These are phyloP conservation scores for Amanita thiersii DNA, from an alignment of 768 basidiomycete species.

Conservation along the genomic window DNA sequence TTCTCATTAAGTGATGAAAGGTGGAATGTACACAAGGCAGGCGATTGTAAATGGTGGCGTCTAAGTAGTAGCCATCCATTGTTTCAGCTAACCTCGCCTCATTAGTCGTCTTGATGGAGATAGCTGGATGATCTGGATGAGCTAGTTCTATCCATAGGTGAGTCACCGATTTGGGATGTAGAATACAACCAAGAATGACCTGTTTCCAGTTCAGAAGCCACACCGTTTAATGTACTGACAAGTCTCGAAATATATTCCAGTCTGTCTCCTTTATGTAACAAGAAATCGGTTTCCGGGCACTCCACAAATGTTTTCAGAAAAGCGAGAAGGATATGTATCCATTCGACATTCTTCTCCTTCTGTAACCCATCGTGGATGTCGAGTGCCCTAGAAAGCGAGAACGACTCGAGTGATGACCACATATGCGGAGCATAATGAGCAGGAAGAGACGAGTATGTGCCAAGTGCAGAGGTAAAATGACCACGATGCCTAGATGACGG, in stretches of 20 bases:
- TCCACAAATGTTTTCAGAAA: conserved; percentile 68
- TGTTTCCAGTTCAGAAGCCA: conserved; percentile 44
- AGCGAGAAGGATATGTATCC: conserved; percentile 71
- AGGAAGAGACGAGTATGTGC: conserved; percentile 72
- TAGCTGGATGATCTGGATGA: conserved; percentile 60
- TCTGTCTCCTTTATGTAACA: conserved; percentile 45
- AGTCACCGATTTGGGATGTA: not conserved
- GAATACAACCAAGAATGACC: conserved; percentile 26
- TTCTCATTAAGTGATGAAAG: conserved; percentile 2
- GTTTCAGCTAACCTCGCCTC: conserved; percentile 45
- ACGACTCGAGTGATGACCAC: conserved; percentile 76
- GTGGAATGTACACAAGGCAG: conserved; percentile 63
- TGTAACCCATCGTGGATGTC: conserved; percentile 53
- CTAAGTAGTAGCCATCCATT: conserved; percentile 59
- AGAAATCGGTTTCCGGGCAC: conserved; percentile 40
- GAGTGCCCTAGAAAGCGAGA: conserved; percentile 69
- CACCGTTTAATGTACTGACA: conserved; percentile 37
- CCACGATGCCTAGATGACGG: conserved; percentile 50
- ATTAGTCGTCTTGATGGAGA: conserved; percentile 42
- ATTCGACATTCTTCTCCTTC: conserved; percentile 62
- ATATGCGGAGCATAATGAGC: conserved; percentile 77
- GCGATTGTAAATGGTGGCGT: conserved; percentile 52
- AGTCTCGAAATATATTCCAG: conserved; percentile 43
- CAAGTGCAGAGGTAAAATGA: conserved; percentile 51
- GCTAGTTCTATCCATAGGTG: conserved; percentile 36